phyloP scores from a whole-genome alignment of 805 yeast species.

The Sugiyamaella qingdaonensis region DNA sequence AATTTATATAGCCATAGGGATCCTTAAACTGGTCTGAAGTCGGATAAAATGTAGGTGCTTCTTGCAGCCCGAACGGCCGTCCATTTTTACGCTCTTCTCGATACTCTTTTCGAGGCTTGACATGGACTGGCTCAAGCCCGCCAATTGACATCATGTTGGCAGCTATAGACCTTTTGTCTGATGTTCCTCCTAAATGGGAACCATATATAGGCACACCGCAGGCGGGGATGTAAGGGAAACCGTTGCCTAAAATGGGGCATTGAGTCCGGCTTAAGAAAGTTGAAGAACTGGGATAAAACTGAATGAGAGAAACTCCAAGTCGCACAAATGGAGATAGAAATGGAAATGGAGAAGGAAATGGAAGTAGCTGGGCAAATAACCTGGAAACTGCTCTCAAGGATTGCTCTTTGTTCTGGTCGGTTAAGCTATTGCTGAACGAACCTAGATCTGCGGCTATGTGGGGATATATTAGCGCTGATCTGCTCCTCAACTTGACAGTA shows the following conservation, averaged over 20 bases:
- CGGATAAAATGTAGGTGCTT: conserved; percentile 57
- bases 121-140: conserved; percentile 16
- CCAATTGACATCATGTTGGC: conserved; percentile 8
- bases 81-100: conserved; percentile 18
- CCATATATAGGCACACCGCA: neutral
- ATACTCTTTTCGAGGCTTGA: conserved; percentile 16
- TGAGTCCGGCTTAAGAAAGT: too few relatives aligned
- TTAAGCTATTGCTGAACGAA: too few relatives aligned
- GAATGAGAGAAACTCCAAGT: too few relatives aligned
- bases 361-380: neutral
- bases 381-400: too few relatives aligned
- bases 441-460: too few relatives aligned
- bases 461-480: too few relatives aligned
- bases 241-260: neutral
- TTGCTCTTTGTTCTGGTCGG: too few relatives aligned
- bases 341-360: neutral
- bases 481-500: too few relatives aligned
- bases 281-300: too few relatives aligned
- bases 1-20: conserved; percentile 63
- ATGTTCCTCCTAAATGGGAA: neutral
- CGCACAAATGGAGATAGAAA: neutral
- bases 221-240: neutral
- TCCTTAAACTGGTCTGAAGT: conserved; percentile 52
- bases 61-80: conserved; percentile 35
- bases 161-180: neutral